Evolutionary conservation across 2,329 filamentous ascomycete genomes (phyloP).

Genomic region (Leptographium wingfieldii): DNA sequence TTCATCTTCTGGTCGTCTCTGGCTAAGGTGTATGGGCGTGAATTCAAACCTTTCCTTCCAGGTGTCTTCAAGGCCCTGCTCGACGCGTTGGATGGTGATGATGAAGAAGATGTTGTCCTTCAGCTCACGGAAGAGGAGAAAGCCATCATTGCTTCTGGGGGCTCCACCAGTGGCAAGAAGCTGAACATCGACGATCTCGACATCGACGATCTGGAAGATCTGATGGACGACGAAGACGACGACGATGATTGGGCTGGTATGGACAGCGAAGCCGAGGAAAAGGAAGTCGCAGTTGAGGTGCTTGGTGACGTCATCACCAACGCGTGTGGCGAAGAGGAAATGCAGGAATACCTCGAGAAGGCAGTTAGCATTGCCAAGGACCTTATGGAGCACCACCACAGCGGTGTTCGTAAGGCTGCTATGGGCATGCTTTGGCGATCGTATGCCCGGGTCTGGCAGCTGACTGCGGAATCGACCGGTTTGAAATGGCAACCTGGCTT

Average conservation of each 20-base stretch:
- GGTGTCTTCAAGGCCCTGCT: slow-evolving; percentile 72
- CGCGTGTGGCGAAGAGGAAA: slow-evolving; percentile 61
- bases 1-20: slow-evolving; percentile 95
- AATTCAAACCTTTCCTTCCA: slow-evolving; percentile 66
- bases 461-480: slow-evolving; percentile 66
- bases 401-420: slow-evolving; percentile 85
- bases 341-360: slow-evolving; percentile 75
- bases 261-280: slow-evolving; percentile 73
- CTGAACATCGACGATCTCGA: slow-evolving; percentile 58
- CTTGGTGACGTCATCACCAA: slow-evolving; percentile 85
- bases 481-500: slow-evolving; percentile 84
- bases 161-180: slow-evolving; percentile 51
- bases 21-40: slow-evolving; percentile 81
- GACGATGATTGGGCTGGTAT: slow-evolving; percentile 78
- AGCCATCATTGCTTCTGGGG: slow-evolving; percentile 17
- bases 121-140: slow-evolving; percentile 64
- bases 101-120: slow-evolving; percentile 78
- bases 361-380: slow-evolving; percentile 70
- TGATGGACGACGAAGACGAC: slow-evolving; percentile 49
- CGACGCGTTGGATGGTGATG: slow-evolving; percentile 72
- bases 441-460: slow-evolving; percentile 79
- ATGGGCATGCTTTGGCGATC: slow-evolving; percentile 87
- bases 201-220: slow-evolving; percentile 40
- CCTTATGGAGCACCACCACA: slow-evolving; percentile 78
- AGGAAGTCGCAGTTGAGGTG: slow-evolving; percentile 93